A percentile compares a stretch with the other conserved stretches of the same genome.
These are phyloP conservation scores for Collybia sordida DNA, from an alignment of 768 basidiomycete genomes.

Conservation along the genomic window DNA sequence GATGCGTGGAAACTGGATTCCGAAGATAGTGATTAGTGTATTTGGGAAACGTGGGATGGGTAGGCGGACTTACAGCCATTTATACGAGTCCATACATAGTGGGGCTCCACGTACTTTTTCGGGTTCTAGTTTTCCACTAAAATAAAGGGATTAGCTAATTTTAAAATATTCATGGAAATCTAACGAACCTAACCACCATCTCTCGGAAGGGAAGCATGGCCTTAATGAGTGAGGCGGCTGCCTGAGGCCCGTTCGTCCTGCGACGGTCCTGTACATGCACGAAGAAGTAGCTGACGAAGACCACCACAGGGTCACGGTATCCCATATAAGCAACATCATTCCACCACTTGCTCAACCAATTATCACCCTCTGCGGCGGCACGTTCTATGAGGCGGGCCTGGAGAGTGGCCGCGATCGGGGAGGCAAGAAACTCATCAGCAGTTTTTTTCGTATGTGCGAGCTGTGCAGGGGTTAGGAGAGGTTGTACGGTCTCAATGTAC, in stretches of 20 bases:
- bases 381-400: slow-evolving; percentile 78
- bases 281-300: slow-evolving; percentile 95
- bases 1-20: slow-evolving; percentile 78
- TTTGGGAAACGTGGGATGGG: no score
- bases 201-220: slow-evolving; percentile 84
- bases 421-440: slow-evolving; percentile 69
- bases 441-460: slow-evolving; percentile 55
- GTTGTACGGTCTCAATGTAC: slow-evolving; percentile 84
- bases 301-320: slow-evolving; percentile 87
- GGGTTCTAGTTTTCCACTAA: slow-evolving; percentile 77
- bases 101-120: slow-evolving; percentile 80
- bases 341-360: slow-evolving; percentile 99
- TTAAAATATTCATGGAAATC: neutral
- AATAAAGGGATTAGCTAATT: neutral
- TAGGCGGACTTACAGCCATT: slow-evolving; percentile 69
- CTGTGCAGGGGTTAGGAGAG: slow-evolving; percentile 67
- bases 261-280: slow-evolving; percentile 72
- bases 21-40: no score
- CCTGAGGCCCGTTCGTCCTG: slow-evolving; percentile 53
- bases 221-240: slow-evolving; percentile 84
- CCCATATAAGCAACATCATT: slow-evolving; percentile 90
- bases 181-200: slow-evolving; percentile 73
- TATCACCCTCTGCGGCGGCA: slow-evolving; percentile 60
- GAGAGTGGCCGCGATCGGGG: slow-evolving; percentile 66
- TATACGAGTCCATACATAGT: slow-evolving; percentile 91